A percentile compares a stretch with the other conserved stretches of the same genome.
These are phyloP conservation scores for Amanita pseudoporphyria DNA, from an alignment of 768 basidiomycete genomes.

Conservation along the genomic window DNA sequence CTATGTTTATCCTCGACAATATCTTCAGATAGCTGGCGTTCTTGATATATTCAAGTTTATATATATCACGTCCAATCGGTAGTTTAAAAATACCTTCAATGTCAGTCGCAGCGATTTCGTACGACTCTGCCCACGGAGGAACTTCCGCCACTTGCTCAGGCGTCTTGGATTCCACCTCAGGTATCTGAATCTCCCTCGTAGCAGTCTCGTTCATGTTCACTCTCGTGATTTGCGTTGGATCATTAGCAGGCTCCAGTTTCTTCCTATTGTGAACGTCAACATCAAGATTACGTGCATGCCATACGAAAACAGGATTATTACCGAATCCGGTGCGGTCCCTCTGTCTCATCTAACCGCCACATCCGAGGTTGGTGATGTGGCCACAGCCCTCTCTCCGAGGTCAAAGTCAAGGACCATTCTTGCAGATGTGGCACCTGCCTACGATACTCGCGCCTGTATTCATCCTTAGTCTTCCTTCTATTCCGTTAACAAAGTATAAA, in stretches of 20 bases:
- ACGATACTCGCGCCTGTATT: conserved; percentile 61
- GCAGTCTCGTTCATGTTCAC: conserved; percentile 22
- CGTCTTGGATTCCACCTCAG: conserved; percentile 33
- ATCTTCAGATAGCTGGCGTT: conserved; percentile 62
- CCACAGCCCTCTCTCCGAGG: conserved; percentile 81
- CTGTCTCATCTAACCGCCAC: conserved; percentile 88
- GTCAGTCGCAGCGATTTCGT: conserved; percentile 56
- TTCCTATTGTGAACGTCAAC: conserved; percentile 35
- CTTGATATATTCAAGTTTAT: conserved; percentile 15
- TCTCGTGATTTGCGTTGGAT: conserved; percentile 34
- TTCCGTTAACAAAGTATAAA: neutral
- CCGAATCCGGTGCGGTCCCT: conserved; percentile 84
- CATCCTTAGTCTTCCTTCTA: neutral
- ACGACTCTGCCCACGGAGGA: conserved; percentile 66
- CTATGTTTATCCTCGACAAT: conserved; percentile 84
- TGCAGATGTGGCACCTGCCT: conserved; percentile 53
- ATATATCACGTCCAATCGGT: neutral
- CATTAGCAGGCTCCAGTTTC: conserved; percentile 59
- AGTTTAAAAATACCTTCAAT: conserved; percentile 43
- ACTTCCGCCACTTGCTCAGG: conserved; percentile 44
- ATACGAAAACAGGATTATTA: conserved; percentile 18
- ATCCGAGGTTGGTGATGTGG: conserved; percentile 37
- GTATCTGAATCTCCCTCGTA: conserved; percentile 38
- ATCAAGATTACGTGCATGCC: neutral
- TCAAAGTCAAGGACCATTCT: conserved; percentile 52